These are phyloP conservation scores for Holtermannia corniformis DNA, from an alignment of 768 basidiomycete species.

Conservation along the genomic window DNA sequence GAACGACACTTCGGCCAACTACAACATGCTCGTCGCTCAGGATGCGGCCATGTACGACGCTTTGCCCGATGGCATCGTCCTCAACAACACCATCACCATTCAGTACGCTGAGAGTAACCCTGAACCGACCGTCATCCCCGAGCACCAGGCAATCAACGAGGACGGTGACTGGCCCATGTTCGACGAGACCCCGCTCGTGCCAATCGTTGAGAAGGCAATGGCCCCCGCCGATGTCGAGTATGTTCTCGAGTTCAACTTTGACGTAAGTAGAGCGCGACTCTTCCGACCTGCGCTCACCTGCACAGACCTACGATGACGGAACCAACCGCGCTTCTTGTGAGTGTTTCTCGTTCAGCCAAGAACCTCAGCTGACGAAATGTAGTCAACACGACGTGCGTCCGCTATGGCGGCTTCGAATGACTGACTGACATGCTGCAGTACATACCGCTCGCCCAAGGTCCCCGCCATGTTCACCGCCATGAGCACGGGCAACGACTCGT, in stretches of 20 bases:
- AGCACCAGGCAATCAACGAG: conserved; percentile 12
- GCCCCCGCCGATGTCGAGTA: conserved; percentile 51
- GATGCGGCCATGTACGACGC: conserved; percentile 88
- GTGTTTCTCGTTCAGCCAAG: conserved; percentile 5
- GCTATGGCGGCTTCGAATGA: conserved; percentile 56
- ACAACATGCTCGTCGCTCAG: conserved; percentile 51
- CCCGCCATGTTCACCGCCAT: conserved; percentile 68
- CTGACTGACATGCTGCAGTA: conserved; percentile 43
- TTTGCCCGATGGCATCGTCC: conserved; percentile 59
- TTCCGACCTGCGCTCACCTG: conserved; percentile 1
- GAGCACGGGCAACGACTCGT: conserved; percentile 56
- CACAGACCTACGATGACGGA: conserved; percentile 49
- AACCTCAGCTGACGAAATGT: neutral
- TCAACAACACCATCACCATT: conserved; percentile 76
- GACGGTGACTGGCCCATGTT: conserved; percentile 51
- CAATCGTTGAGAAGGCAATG: conserved; percentile 48
- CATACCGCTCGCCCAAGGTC: conserved; percentile 47
- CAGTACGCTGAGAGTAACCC: conserved; percentile 56
- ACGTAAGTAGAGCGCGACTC: conserved; percentile 36
- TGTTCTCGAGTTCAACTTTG: conserved; percentile 64
- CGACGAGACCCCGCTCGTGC: conserved; percentile 61
- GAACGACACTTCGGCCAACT: conserved; percentile 75
- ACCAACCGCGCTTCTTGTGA: conserved; percentile 41
- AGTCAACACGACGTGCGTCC: conserved; percentile 26
- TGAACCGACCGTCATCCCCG: conserved; percentile 49